A percentile compares a stretch with the other conserved stretches of the same genome.
Conservation (phyloP, 2,329 filamentous ascomycete genomes). For the Cytospora piceae region DNA sequence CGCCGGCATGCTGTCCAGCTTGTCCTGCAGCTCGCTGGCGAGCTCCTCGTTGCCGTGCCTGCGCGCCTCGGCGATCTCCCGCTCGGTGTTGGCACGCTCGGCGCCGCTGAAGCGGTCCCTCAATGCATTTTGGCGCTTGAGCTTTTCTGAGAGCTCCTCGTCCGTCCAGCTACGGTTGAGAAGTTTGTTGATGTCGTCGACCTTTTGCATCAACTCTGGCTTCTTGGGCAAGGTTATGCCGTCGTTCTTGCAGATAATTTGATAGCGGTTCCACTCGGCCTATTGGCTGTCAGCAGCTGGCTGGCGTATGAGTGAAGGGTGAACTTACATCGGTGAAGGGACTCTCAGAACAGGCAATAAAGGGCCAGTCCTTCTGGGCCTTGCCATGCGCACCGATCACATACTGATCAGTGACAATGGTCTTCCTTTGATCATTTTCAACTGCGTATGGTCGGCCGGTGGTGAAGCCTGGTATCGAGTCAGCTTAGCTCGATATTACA, state of each 20-base stretch:
- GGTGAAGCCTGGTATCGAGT: slow-evolving; percentile 64
- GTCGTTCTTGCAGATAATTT: slow-evolving; percentile 73
- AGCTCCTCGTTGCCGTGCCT: slow-evolving; percentile 64
- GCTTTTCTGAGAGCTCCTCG: slow-evolving; percentile 77
- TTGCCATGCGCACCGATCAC: slow-evolving; percentile 81
- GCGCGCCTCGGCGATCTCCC: slow-evolving; percentile 68
- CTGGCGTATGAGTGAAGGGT: neutral
- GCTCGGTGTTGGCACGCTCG: slow-evolving; percentile 69
- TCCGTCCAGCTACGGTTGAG: slow-evolving; percentile 83
- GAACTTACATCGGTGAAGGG: slow-evolving; percentile 75
- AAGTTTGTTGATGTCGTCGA: slow-evolving; percentile 78
- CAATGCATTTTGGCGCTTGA: slow-evolving; percentile 71
- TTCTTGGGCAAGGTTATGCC: slow-evolving; percentile 75
- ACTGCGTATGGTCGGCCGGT: slow-evolving; percentile 84
- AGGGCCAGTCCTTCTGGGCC: slow-evolving; percentile 82
- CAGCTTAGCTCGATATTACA: slow-evolving; percentile 27
- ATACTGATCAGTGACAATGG: slow-evolving; percentile 85
- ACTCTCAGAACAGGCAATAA: slow-evolving; percentile 86
- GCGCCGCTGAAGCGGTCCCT: slow-evolving; percentile 68
- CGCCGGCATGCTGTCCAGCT: slow-evolving; percentile 65
- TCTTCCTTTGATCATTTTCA: slow-evolving; percentile 71
- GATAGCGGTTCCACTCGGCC: slow-evolving; percentile 81
- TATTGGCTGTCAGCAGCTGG: slow-evolving; percentile 40
- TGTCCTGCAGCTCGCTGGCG: slow-evolving; percentile 58
- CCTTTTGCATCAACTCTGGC: slow-evolving; percentile 67